Base-by-base conservation (phyloP, 768 basidiomycete genomes). In the Lactarius tabidus region DNA sequence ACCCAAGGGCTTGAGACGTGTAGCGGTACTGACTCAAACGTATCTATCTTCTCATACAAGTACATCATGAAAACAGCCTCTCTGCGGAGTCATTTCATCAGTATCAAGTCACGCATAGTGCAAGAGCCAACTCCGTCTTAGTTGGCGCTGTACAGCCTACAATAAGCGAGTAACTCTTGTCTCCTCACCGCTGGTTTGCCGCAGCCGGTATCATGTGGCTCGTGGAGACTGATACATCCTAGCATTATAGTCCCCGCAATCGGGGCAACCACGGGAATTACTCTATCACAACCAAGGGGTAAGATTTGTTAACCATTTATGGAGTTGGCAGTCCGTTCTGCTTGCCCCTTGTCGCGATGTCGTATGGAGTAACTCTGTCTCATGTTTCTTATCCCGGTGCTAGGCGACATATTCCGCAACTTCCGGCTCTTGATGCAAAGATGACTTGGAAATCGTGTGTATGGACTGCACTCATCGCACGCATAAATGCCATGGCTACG, bases 91-190 rank as follows among this genome's bases (percentile, higher is more conserved):
- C 51, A 39, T 56, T 48, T 56, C 29, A 57, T 65, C 43, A 7
- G 29, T 23, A 54, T 45, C 65, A 51, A 41, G 15, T 41, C 36
- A 23, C 28, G 15, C 29, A 38, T 31, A 26, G 64, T 53, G 45
- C 53, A 56, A 23, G 20, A 7, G 15, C 56, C 43, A 31, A 51
- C 60, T 62, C 55, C 33, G 10, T 26, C 6, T 31, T 56, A 57
- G 59, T n/a, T 54, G 31, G 58, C 64, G 60, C 64, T n/a, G 65
- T 62, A 66, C 65, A 62, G 65, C 65, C 65, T 66, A 52, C 65
- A 45, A 26, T 59, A 66, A 66, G 65, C 65, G 26, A 66, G 29
- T 36, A 17, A 23, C 29, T 17, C 29, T 43, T 4, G 12, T 28
- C 57, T 52, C 45, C 35, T 29, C 3, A 58, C 65, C 65, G 65